Evolutionary conservation across 2,329 filamentous ascomycete species (phyloP).

Genomic region (Orbilia oligospora): DNA sequence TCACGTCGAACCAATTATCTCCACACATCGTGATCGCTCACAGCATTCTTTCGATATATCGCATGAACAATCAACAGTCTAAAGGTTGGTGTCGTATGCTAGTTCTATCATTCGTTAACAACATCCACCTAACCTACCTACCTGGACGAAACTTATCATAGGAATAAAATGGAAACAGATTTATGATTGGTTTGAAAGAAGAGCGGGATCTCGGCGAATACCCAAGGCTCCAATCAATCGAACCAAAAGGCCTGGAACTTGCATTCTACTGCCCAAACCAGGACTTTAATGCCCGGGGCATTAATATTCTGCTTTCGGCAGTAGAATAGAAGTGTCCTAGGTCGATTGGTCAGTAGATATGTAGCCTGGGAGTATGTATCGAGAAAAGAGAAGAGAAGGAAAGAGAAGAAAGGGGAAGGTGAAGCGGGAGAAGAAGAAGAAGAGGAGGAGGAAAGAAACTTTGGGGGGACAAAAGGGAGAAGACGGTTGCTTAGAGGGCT

Average conservation of each 20-base stretch:
- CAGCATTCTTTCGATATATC: neutral
- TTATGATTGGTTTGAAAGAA: neutral
- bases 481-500: neutral
- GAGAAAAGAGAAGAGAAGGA: neutral
- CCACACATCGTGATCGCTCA: neutral
- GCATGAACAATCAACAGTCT: neutral
- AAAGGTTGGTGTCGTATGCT: neutral
- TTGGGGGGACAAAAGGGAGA: too few species aligned
- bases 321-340: constrained; percentile 39
- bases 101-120: neutral
- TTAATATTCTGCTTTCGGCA: constrained; percentile 38
- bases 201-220: neutral
- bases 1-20: neutral
- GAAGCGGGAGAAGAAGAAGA: constrained; percentile 25
- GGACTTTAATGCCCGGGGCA: constrained; percentile 32
- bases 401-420: neutral
- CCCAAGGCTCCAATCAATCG: neutral
- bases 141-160: neutral
- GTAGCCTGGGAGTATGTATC: neutral
- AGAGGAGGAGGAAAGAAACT: neutral
- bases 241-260: constrained; percentile 21
- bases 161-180: too few species aligned
- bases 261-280: constrained; percentile 25
- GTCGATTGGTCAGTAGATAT: constrained; percentile 4
- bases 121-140: neutral